phyloP scores from a whole-genome alignment of 495 filamentous ascomycete species.

The Astrothelium macrocarpum region DNA sequence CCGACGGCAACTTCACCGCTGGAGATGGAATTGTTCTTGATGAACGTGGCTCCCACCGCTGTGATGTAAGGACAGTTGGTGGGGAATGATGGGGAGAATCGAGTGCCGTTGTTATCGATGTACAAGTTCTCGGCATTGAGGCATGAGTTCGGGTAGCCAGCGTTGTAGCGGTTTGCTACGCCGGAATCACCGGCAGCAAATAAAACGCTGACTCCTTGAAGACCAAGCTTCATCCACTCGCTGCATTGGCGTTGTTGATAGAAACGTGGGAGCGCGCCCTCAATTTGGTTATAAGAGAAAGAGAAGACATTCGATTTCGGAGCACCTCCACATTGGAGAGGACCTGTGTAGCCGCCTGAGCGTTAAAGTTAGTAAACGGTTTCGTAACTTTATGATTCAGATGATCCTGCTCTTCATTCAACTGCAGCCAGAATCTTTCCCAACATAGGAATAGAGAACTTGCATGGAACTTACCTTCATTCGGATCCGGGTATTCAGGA shows the following conservation, averaged over 20 bases:
- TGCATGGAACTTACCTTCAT: not conserved
- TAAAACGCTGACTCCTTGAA: constrained; percentile 17
- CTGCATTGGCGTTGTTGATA: constrained; percentile 16
- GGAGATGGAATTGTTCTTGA: constrained; percentile 12
- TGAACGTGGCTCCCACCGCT: constrained; percentile 34
- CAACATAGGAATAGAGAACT: no score
- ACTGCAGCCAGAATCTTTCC: no score
- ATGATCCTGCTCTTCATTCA: no score
- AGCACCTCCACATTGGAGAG: constrained; percentile 29
- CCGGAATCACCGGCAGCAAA: constrained; percentile 15
- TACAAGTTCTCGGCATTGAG: constrained; percentile 23
- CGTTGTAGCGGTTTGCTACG: constrained; percentile 16
- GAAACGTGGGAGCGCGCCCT: constrained; percentile 15
- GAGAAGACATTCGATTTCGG: constrained; percentile 17
- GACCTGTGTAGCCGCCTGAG: constrained; percentile 31
- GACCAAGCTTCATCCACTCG: constrained; percentile 19
- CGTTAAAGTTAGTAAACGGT: not conserved
- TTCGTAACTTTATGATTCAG: no score
- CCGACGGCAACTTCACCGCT: constrained; percentile 22
- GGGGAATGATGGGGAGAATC: constrained; percentile 41
- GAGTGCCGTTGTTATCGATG: constrained; percentile 27
- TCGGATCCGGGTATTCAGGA: constrained; percentile 14
- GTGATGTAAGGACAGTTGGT: constrained; percentile 45
- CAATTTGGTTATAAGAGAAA: constrained; percentile 15
- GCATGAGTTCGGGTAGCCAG: constrained; percentile 27